Evolutionary conservation across 108 stramenopile species (phyloP).

Genomic region (Cyclostephanos invisitatus): DNA sequence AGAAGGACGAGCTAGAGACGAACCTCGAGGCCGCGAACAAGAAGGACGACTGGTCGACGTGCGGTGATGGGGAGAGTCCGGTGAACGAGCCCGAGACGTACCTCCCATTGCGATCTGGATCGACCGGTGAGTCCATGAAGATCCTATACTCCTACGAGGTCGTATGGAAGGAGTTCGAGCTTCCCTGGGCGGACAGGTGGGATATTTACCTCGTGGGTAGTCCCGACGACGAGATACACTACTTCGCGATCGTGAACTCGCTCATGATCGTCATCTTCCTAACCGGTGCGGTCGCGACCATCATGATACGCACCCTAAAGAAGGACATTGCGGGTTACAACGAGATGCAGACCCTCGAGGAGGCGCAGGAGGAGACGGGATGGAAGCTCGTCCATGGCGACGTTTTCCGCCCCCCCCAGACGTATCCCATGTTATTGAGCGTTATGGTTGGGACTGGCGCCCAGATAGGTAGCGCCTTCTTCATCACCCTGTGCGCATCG

Average conservation of each 20-base stretch:
- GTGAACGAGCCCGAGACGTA: constrained; percentile 56
- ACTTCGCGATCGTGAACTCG: constrained; percentile 98
- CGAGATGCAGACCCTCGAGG: constrained; percentile 82
- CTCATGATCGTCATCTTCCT: constrained; percentile 98
- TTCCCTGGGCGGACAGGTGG: constrained; percentile 98
- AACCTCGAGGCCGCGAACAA: constrained; percentile 16
- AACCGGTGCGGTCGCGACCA: constrained; percentile 95
- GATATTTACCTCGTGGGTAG: constrained; percentile 95
- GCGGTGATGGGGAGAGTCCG: constrained; percentile 33
- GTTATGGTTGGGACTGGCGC: constrained; percentile 93
- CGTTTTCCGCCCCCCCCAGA: constrained; percentile 93
- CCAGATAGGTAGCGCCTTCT: constrained; percentile 88
- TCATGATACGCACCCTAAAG: constrained; percentile 93
- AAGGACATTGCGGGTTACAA: constrained; percentile 98
- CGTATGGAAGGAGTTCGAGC: constrained; percentile 78
- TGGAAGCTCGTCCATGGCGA: constrained; percentile 99
- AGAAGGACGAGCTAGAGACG: constrained; percentile 18
- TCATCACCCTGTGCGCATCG: constrained; percentile 77
- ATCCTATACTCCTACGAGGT: constrained; percentile 93
- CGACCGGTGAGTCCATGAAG: constrained; percentile 47
- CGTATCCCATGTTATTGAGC: constrained; percentile 84
- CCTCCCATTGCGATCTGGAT: constrained; percentile 41
- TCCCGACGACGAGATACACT: constrained; percentile 97
- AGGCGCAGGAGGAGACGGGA: constrained; percentile 95
- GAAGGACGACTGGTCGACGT: constrained; percentile 26